phyloP scores from a whole-genome alignment of 352 stramenopile species.

The Phytophthora ramorum region DNA sequence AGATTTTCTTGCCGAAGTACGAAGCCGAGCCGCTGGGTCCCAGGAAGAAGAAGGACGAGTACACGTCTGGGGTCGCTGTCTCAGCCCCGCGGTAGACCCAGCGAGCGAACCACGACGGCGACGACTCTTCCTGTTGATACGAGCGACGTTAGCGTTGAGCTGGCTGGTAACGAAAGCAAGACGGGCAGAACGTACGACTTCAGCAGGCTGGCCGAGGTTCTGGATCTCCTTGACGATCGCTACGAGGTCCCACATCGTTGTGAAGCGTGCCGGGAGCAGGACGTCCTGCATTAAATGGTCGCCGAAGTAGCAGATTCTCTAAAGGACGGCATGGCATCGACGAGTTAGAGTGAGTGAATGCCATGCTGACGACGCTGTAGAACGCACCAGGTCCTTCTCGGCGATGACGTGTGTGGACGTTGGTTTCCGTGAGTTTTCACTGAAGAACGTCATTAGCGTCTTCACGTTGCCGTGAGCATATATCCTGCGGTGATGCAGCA shows the following conservation, averaged over 20 bases:
- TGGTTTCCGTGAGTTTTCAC: conserved; percentile 18
- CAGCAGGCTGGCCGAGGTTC: conserved; percentile 41
- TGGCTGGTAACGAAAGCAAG: not conserved
- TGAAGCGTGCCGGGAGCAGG: conserved; percentile 38
- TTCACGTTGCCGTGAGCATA: conserved; percentile 58
- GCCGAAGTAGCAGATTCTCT: conserved; percentile 65
- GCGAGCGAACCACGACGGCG: conserved; percentile 27
- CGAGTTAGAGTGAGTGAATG: not conserved
- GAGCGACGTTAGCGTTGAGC: not conserved
- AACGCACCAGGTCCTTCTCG: conserved; percentile 27
- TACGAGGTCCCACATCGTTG: conserved; percentile 50
- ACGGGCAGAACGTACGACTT: conserved; percentile 32
- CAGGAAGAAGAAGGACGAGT: conserved; percentile 63
- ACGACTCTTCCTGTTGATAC: conserved; percentile 15
- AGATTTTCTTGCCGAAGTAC: conserved; percentile 57
- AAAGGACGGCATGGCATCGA: not conserved
- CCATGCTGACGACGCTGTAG: not conserved
- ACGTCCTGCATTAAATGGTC: conserved; percentile 62
- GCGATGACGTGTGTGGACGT: conserved; percentile 6
- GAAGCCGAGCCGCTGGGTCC: conserved; percentile 46
- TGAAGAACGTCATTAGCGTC: conserved; percentile 44
- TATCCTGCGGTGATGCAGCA: conserved; percentile 42
- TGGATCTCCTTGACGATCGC: conserved; percentile 60
- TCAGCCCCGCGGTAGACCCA: conserved; percentile 31
- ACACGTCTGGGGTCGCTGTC: conserved; percentile 31